Conservation (phyloP, 805 yeast genomes). For the Starmerella potacharoeniae region DNA sequence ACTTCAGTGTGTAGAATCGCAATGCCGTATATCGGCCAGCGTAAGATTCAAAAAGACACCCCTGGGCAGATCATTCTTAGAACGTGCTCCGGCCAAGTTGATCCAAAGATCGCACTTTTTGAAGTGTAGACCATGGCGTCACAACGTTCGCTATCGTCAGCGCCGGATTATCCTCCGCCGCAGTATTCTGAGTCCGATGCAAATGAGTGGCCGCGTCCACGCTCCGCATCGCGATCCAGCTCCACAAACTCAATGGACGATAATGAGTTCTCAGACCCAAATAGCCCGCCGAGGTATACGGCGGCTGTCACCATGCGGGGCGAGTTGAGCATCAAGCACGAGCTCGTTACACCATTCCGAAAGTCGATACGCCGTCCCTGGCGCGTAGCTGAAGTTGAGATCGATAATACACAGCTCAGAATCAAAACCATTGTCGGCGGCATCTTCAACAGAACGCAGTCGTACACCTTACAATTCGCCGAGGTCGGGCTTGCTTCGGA, state of each 20-base stretch:
- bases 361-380: conserved; percentile 56
- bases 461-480: conserved; percentile 72
- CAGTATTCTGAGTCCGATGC: background rate
- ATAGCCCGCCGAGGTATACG: conserved; percentile 46
- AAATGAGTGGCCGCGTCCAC: background rate
- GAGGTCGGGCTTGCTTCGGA: conserved; percentile 78
- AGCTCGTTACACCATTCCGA: conserved; percentile 70
- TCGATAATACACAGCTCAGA: conserved; percentile 79
- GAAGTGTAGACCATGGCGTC: background rate
- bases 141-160: background rate
- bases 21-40: background rate
- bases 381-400: conserved; percentile 56
- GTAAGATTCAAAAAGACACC: background rate
- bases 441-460: conserved; percentile 16
- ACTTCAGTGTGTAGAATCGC: background rate
- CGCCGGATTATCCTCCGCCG: background rate
- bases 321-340: conserved; percentile 51
- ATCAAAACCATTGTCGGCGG: conserved; percentile 38
- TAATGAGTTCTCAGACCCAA: background rate
- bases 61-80: background rate
- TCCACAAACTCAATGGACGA: background rate
- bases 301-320: conserved; percentile 58
- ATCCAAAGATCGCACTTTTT: background rate
- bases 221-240: background rate
- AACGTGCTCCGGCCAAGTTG: background rate